phyloP scores from a whole-genome alignment of 2,329 filamentous ascomycete genomes.

The Neospermospora avenae region DNA sequence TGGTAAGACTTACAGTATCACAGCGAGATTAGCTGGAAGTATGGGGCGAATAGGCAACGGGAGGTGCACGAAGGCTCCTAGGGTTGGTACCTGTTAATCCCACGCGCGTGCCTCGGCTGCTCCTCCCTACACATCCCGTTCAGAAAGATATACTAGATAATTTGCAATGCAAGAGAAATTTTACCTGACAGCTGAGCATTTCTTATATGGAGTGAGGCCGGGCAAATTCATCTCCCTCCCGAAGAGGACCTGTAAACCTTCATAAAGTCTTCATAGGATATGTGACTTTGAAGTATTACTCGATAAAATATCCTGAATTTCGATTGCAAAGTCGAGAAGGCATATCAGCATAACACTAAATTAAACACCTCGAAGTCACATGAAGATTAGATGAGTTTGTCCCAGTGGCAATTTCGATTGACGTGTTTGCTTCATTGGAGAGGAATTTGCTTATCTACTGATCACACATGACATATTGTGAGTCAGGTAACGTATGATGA shows the following conservation, averaged over 20 bases:
- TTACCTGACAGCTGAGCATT: slow-evolving; percentile 5
- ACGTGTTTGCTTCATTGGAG: too few relatives aligned
- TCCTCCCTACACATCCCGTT: slow-evolving; percentile 4
- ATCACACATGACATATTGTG: background rate
- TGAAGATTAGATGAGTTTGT: too few relatives aligned
- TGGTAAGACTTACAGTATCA: slow-evolving; percentile 11
- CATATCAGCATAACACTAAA: too few relatives aligned
- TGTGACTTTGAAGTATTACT: too few relatives aligned
- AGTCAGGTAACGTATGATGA: slow-evolving; percentile 3
- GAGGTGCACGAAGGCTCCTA: slow-evolving; percentile 11
- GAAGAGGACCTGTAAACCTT: too few relatives aligned
- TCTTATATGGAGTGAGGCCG: background rate
- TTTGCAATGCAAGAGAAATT: slow-evolving; percentile 17
- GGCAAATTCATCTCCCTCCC: too few relatives aligned
- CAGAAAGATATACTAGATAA: slow-evolving; percentile 21
- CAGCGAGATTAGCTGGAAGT: slow-evolving; percentile 10
- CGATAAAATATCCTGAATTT: too few relatives aligned
- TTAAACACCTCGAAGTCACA: too few relatives aligned
- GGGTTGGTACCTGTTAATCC: slow-evolving; percentile 8
- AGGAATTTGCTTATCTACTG: too few relatives aligned
- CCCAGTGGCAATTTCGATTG: too few relatives aligned
- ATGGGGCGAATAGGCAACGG: slow-evolving; percentile 19
- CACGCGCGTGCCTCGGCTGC: slow-evolving; percentile 11
- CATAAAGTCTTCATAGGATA: too few relatives aligned
- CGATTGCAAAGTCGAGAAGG: too few relatives aligned